Conservation (phyloP, 805 yeast species). For the Suhomyces canberraensis region DNA sequence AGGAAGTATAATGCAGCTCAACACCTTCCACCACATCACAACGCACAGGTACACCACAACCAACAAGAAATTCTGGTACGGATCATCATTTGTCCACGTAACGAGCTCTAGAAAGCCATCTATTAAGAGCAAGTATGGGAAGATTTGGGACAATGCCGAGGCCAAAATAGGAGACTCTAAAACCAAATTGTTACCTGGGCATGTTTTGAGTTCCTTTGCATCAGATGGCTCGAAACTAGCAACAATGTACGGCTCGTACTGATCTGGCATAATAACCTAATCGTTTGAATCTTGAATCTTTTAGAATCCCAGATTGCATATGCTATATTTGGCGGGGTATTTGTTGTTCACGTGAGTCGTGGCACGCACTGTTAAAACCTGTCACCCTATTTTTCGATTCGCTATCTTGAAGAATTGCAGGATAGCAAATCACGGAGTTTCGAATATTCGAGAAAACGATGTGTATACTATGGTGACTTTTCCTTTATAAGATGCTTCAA, state of each 20-base stretch:
- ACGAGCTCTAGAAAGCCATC: conserved; percentile 44
- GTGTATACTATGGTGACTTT: no score
- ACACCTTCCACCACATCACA: conserved; percentile 42
- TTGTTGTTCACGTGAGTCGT: no score
- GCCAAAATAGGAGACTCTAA: conserved; percentile 46
- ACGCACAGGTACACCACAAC: conserved; percentile 37
- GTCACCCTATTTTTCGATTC: no score
- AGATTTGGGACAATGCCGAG: conserved; percentile 44
- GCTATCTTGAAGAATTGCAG: not conserved
- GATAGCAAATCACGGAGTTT: no score
- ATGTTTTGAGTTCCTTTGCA: conserved; percentile 25
- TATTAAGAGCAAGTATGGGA: conserved; percentile 45
- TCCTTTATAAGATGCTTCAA: no score
- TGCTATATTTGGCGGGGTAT: conserved; percentile 1
- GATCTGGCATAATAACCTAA: conserved; percentile 1
- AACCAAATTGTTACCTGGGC: conserved; percentile 31
- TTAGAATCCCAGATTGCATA: not conserved
- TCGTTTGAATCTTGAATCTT: no score
- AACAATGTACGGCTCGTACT: conserved; percentile 3
- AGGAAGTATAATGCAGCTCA: conserved; percentile 39
- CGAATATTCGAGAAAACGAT: no score
- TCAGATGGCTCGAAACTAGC: conserved; percentile 40
- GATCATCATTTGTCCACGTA: conserved; percentile 56
- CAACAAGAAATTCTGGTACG: conserved; percentile 43
- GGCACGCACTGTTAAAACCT: no score